A percentile compares a stretch with the other conserved stretches of the same genome.
These are phyloP conservation scores for Hymenochaete sp. DNA, from an alignment of 1,284 basidiomycete species.

Conservation along the genomic window DNA sequence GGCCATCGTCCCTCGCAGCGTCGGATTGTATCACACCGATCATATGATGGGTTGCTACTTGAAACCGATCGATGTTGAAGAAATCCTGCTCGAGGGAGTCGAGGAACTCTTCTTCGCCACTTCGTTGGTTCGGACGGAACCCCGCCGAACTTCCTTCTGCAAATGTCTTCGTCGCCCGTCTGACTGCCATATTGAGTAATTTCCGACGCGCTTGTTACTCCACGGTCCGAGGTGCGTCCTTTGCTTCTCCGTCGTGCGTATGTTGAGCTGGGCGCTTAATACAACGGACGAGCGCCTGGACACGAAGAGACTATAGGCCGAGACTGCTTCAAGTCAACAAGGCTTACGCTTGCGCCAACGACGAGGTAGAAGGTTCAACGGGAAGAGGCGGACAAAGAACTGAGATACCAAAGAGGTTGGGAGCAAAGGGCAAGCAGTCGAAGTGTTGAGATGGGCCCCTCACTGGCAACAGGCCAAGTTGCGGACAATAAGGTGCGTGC, in stretches of 20 bases:
- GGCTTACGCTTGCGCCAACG: no score
- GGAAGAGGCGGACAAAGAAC: no score
- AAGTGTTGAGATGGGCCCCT: no score
- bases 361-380: no score
- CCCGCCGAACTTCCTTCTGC: background rate
- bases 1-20: conserved; percentile 1
- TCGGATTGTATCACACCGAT: conserved; percentile 9
- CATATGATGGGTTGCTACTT: conserved; percentile 14
- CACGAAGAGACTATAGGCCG: no score
- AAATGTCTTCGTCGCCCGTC: background rate
- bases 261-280: background rate
- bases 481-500: no score
- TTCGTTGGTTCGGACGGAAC: background rate
- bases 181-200: no score
- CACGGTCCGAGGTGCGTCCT: background rate
- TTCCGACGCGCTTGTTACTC: background rate
- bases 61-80: conserved; percentile 11
- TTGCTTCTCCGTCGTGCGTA: background rate
- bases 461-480: no score
- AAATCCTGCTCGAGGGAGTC: conserved; percentile 13
- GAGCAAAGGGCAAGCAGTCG: no score
- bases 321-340: no score
- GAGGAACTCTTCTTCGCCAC: conserved; percentile 6
- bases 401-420: no score
- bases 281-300: background rate